Conservation (phyloP, 805 yeast genomes). For the Danielia oregonensis region DNA sequence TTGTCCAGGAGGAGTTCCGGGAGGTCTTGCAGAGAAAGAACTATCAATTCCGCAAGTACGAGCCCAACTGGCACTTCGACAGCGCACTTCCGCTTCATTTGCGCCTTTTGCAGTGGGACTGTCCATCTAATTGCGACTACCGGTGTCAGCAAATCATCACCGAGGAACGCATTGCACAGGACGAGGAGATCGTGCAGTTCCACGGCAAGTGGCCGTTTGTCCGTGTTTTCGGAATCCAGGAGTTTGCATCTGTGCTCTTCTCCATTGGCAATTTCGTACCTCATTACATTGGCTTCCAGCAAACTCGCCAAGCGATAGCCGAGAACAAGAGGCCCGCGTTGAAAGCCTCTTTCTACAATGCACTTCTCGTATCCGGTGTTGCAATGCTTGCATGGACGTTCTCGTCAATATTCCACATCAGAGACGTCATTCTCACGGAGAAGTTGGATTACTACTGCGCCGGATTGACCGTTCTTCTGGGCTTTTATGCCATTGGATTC, state of each 20-base stretch:
- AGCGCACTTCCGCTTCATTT: conserved; percentile 41
- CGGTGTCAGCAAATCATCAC: conserved; percentile 84
- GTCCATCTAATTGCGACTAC: conserved; percentile 77
- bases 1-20: conserved; percentile 22
- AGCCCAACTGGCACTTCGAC: conserved; percentile 33
- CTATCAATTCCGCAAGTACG: conserved; percentile 22
- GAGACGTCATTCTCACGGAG: conserved; percentile 80
- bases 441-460: conserved; percentile 90
- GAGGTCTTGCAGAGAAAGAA: conserved; percentile 14
- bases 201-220: conserved; percentile 98
- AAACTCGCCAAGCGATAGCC: conserved; percentile 5
- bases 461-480: conserved; percentile 78
- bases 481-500: conserved; percentile 64
- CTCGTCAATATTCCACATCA: conserved; percentile 81
- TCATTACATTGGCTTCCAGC: conserved; percentile 18
- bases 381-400: conserved; percentile 88
- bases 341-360: conserved; percentile 6
- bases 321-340: conserved; percentile 1
- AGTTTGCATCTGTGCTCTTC: conserved; percentile 73
- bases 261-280: conserved; percentile 48
- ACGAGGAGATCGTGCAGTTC: conserved; percentile 70
- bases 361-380: conserved; percentile 45
- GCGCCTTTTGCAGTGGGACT: conserved; percentile 39
- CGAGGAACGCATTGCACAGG: conserved; percentile 39
- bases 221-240: conserved; percentile 79